phyloP scores from a whole-genome alignment of 2,329 filamentous ascomycete species.

The Pseudogymnoascus sp. region DNA sequence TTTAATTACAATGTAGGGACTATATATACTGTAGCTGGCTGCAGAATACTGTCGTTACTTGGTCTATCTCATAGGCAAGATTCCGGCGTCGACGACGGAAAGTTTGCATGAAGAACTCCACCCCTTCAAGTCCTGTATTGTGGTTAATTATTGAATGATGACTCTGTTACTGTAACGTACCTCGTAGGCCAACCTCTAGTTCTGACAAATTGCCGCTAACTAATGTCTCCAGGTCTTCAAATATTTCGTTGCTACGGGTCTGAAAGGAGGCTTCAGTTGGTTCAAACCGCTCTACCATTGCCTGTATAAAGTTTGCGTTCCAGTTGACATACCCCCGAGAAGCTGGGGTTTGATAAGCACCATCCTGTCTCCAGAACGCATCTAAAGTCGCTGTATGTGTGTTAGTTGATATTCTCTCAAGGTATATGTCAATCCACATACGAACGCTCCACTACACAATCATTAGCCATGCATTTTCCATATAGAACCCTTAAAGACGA shows the following conservation, averaged over 20 bases:
- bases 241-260: conserved; percentile 6
- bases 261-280: conserved; percentile 9
- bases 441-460: not conserved
- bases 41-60: conserved; percentile 6
- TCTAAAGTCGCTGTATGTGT: conserved; percentile 11
- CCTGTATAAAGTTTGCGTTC: conserved; percentile 13
- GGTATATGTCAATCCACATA: not conserved
- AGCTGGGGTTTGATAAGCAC: conserved; percentile 8
- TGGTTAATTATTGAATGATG: not conserved
- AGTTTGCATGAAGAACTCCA: conserved; percentile 11
- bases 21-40: conserved; percentile 12
- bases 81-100: conserved; percentile 10
- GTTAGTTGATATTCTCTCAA: not conserved
- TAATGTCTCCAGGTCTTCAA: not conserved
- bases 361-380: conserved; percentile 13
- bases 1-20: not conserved
- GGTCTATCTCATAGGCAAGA: conserved; percentile 12
- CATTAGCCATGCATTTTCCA: not conserved
- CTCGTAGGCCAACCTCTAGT: not conserved
- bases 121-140: conserved; percentile 8
- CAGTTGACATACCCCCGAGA: conserved; percentile 9
- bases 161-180: not conserved
- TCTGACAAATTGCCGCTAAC: not conserved
- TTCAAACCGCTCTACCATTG: conserved; percentile 13
- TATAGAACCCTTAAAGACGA: not conserved